phyloP scores from a whole-genome alignment of 495 filamentous ascomycete species.

The Hypoxylon lenormandii region DNA sequence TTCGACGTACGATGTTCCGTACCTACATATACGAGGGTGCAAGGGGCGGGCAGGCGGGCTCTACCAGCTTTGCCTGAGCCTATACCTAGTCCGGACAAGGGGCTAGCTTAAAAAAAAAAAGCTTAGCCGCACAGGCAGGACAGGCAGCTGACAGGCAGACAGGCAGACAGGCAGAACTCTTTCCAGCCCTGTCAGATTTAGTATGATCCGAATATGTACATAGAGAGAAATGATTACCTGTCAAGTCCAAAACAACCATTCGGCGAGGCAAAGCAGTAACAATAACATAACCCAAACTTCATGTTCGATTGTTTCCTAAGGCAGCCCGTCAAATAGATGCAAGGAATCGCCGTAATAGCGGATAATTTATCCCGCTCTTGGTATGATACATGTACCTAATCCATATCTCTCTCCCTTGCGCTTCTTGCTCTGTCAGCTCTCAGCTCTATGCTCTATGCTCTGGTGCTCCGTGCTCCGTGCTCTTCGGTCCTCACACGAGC shows the following conservation, averaged over 20 bases:
- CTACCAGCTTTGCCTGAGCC: too few relatives aligned
- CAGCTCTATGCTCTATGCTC: too few relatives aligned
- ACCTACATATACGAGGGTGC: background rate
- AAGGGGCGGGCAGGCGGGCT: too few relatives aligned
- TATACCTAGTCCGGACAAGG: constrained; percentile 20
- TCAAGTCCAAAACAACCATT: constrained; percentile 21
- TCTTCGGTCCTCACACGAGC: background rate
- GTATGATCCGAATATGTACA: background rate
- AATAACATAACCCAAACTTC: constrained; percentile 9
- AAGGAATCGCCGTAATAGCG: constrained; percentile 35
- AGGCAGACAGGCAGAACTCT: too few relatives aligned
- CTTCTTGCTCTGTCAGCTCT: background rate
- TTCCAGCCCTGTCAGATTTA: constrained; percentile 29
- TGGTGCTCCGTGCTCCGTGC: too few relatives aligned
- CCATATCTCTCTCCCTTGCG: constrained; percentile 14
- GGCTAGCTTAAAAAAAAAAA: constrained; percentile 35
- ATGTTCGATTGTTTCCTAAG: constrained; percentile 28
- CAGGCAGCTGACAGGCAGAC: too few relatives aligned
- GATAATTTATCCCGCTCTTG: constrained; percentile 40
- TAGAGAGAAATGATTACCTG: constrained; percentile 19
- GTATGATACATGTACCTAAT: constrained; percentile 10
- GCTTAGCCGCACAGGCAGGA: constrained; percentile 28
- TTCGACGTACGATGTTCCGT: background rate
- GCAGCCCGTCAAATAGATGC: constrained; percentile 33
- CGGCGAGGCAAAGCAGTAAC: too few relatives aligned